Conservation (phyloP, 768 basidiomycete genomes). For the Trametes maxima region DNA sequence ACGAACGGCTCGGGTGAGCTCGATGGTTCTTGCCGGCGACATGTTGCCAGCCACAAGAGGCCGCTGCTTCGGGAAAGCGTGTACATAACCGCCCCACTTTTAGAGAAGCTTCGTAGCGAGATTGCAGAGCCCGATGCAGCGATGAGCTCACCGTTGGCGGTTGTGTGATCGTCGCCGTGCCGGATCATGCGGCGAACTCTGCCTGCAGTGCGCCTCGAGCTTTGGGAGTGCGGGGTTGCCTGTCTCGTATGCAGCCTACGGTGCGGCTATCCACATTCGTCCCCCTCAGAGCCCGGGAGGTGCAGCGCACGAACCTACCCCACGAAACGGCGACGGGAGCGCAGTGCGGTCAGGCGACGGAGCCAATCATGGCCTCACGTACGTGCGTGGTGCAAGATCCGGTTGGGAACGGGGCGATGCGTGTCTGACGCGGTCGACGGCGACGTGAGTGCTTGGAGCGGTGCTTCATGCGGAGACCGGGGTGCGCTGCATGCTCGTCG, state of each 20-base stretch:
- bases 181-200: background rate
- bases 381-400: slow-evolving; percentile 8
- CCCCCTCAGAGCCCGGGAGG: background rate
- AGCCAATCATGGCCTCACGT: slow-evolving; percentile 11
- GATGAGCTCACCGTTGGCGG: slow-evolving; percentile 15
- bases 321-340: slow-evolving; percentile 6
- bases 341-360: slow-evolving; percentile 14
- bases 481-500: background rate
- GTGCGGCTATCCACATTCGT: background rate
- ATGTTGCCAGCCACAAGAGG: background rate
- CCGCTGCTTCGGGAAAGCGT: background rate
- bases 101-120: background rate
- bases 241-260: background rate
- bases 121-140: slow-evolving; percentile 8
- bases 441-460: background rate
- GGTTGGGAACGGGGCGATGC: background rate
- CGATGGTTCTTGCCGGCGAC: background rate
- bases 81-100: background rate
- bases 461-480: background rate
- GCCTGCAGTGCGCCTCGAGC: background rate
- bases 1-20: background rate
- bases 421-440: background rate
- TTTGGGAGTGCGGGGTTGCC: background rate
- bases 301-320: slow-evolving; percentile 12
- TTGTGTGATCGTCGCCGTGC: slow-evolving; percentile 1